Percentiles rank a stretch among this genome's conserved stretches.
These are phyloP conservation scores for Lentinula guzmanii DNA, from an alignment of 768 basidiomycete genomes.

Conservation along the genomic window DNA sequence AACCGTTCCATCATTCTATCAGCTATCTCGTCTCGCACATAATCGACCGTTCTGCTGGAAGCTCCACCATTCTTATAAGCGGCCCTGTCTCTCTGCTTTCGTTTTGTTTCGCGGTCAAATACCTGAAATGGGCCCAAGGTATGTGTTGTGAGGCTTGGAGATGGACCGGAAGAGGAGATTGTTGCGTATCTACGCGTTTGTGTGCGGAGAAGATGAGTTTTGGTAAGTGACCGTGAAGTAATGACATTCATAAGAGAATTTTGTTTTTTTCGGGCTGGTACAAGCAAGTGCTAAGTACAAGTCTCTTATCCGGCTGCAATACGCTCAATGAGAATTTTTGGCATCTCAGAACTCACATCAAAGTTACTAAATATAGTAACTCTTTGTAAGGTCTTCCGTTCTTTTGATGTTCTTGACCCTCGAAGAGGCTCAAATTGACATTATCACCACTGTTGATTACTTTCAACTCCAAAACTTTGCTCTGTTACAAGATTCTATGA, in stretches of 20 bases:
- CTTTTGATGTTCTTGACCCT: too few relatives aligned
- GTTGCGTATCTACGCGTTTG: slow-evolving; percentile 41
- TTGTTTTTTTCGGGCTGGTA: too few relatives aligned
- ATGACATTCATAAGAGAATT: not conserved
- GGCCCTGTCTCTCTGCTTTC: slow-evolving; percentile 70
- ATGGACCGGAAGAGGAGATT: slow-evolving; percentile 34
- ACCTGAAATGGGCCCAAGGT: slow-evolving; percentile 69
- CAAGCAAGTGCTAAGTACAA: too few relatives aligned
- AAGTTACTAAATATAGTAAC: too few relatives aligned
- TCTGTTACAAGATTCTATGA: too few relatives aligned
- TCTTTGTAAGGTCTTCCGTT: too few relatives aligned
- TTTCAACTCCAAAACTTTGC: too few relatives aligned
- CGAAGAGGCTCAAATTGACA: too few relatives aligned
- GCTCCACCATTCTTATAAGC: slow-evolving; percentile 49
- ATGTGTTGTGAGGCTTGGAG: slow-evolving; percentile 28
- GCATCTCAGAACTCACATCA: too few relatives aligned
- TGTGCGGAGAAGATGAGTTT: not conserved
- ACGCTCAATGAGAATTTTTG: too few relatives aligned
- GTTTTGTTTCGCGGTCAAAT: slow-evolving; percentile 81
- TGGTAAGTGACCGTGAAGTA: not conserved
- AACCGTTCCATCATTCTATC: slow-evolving; percentile 89
- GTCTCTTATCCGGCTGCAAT: too few relatives aligned
- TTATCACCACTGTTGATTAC: too few relatives aligned
- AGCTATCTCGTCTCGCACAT: slow-evolving; percentile 86
- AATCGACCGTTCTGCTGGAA: slow-evolving; percentile 79